phyloP scores from a whole-genome alignment of 768 basidiomycete genomes.

The Lentinula aciculospora region DNA sequence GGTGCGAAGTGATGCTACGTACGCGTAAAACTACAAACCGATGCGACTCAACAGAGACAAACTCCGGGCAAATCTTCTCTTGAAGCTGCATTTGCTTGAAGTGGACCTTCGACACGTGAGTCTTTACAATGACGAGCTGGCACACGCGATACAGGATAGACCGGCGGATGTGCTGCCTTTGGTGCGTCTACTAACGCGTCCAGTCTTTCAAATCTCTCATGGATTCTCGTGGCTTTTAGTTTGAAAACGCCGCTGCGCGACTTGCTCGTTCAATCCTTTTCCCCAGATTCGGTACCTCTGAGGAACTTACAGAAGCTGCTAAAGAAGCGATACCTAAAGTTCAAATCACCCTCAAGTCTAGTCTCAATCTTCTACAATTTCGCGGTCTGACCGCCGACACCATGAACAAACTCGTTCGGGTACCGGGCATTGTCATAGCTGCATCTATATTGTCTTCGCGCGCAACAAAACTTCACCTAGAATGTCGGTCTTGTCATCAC shows the following conservation, averaged over 20 bases:
- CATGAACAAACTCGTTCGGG: constrained; percentile 92
- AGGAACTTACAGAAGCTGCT: constrained; percentile 35
- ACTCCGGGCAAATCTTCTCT: constrained; percentile 79
- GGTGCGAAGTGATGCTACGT: constrained; percentile 37
- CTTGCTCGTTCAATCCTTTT: constrained; percentile 81
- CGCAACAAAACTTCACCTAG: constrained; percentile 86
- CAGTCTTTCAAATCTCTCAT: neutral
- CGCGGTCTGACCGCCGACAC: constrained; percentile 91
- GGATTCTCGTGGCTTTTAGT: constrained; percentile 54
- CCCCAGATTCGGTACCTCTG: constrained; percentile 59
- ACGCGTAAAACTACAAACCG: neutral
- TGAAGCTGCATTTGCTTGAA: constrained; percentile 85
- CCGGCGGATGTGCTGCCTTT: constrained; percentile 87
- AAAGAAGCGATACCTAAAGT: constrained; percentile 52
- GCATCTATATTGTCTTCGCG: constrained; percentile 91
- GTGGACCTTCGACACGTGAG: constrained; percentile 75
- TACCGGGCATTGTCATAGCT: constrained; percentile 97
- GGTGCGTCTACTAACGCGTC: constrained; percentile 36
- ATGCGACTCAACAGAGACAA: constrained; percentile 54
- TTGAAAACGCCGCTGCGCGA: constrained; percentile 86
- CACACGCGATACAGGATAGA: constrained; percentile 82
- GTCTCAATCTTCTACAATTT: constrained; percentile 89
- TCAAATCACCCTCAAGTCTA: constrained; percentile 86
- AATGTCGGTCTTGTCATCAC: constrained; percentile 86
- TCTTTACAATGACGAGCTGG: constrained; percentile 91